Base-by-base conservation (phyloP, 2,329 filamentous ascomycete species). In the Claviceps lovelessii region DNA sequence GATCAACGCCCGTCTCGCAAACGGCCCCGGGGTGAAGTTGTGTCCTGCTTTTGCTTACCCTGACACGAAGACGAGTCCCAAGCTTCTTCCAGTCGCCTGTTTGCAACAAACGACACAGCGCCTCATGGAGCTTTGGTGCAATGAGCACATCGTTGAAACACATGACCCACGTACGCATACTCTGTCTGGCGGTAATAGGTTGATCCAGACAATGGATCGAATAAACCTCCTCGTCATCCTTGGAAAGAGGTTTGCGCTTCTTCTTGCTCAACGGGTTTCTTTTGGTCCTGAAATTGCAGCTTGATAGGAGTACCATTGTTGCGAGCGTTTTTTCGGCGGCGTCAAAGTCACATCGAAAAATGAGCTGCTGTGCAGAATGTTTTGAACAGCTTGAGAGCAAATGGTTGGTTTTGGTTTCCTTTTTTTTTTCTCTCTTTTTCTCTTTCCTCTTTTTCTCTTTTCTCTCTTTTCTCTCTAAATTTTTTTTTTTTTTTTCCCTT, bases 121-220 rank as follows among this genome's bases (percentile, higher is more conserved):
- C 52, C 11, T 52, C 44, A 19, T 57, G 51, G 9, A 57, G 51
- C 41, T 41, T 45, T 17, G 42, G 28, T 13, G 47, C 56, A 31
- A 50, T 33, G 47, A 57, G 53, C 53, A 57, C 56, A 52, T 57
- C 56, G 41, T 57, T 57, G 53, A 57, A 57, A 53, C 56, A 55
- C 53, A 57, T 44, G 17, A 57, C 56, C 56, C 56, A 57, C 9
- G 56, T 57, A 11, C 53, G 39, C 39, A 57, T 44, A 44, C 44
- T 49, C 39, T 57, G 47, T 17, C 29, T 37, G 28, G 37, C 4
- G 13, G 48, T 28, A 10, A 33, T 53, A 19, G 51, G 45, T 37
- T 55, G 56, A 17, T 55, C 53, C 23, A 57, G 39, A n/a, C 19
- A 19, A 53, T 55, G 56, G 11, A 57, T 23, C 8, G 56, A 53